Base-by-base conservation (phyloP, 2,329 filamentous ascomycete species). In the Rosellinia necatrix region DNA sequence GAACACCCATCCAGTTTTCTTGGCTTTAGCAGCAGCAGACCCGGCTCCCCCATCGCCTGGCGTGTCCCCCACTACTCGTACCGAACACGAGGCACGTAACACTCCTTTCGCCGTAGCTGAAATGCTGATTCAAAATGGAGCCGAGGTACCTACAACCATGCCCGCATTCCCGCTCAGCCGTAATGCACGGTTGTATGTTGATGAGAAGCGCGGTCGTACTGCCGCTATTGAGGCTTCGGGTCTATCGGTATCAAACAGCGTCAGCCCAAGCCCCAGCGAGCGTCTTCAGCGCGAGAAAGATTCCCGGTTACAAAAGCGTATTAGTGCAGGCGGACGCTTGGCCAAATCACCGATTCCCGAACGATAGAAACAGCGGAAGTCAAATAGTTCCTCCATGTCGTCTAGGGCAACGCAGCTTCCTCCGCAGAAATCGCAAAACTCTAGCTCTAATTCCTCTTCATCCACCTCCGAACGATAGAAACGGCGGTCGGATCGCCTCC, bases 21-120 rank as follows among this genome's bases (percentile, higher is more conserved):
- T 99, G 37, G 96, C 96, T 13, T 83, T 99, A 21, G 92, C 92
- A 19, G 92, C 93, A 4, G 92, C 92, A 3, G 94, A 99, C 68
- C 94, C 94, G 3, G 92, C 92, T 19, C 81, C 89, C 0, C 92
- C 92, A 1, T 84, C 72, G 69, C 78, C 71, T 61, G 78, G 59
- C 61, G 76, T 79, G 2, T 70, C 75, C 17, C 72, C 74, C 17
- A 60, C 66, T 13, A 65, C 75, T 43, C 70, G 78, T 30, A 64
- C 78, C 3, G 67, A 77, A 38, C 58, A 74, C 62, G 69, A 82
- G 68, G 44, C 75, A 72, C 85, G 84, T 63, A 70, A 78, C 3
- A 80, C 86, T 7, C 83, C 92, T 0, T 99, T 99, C 70, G 87
- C 94, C 0, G 81, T 97, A 37, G 94, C 94, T 12, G 94, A 99